Evolutionary conservation across 441 rosid genomes (phyloP), one percentile per base, ranked within the genome.

Genomic region (Brassica hybrid): DNA sequence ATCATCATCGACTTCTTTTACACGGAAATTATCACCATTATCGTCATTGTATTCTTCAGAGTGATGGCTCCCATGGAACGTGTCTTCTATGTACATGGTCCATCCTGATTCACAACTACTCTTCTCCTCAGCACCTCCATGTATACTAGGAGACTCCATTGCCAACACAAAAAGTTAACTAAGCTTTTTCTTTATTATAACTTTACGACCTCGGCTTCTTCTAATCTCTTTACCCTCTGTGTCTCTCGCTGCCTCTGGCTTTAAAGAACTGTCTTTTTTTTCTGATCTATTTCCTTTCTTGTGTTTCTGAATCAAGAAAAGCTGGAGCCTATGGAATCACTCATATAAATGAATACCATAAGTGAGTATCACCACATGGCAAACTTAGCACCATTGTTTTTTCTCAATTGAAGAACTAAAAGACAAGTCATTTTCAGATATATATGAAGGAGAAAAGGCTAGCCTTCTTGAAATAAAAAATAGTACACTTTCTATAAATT

Each of bases 31-130:
- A 30, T 30, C 34, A 30, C 34, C 34, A 30, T 30, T 5, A 30
- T 30, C 34, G 34, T 30, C 34, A 30, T 30, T 30, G 34, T 30
- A 30, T 30, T 30, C 34, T 30, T 30, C 34, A 30, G 34, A 30
- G 34, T 30, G 34, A 30, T 30, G 34, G 34, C 34, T 30, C 34
- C 34, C 34, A 30, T 30, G 34, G 34, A 30, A 30, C 7, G 34
- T 30, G 34, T 30, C 34, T 30, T 30, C 34, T 4, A 30, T 30
- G n/a, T n/a, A n/a, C n/a, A n/a, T n/a, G n/a, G n/a, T n/a, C n/a
- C n/a, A n/a, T n/a, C n/a, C n/a, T n/a, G 97, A 91, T 77, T 88
- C 96, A 71, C 85, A 84, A 69, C 89, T 83, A 69, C 86, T 78
- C 63, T 77, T 58, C 69, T 84, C 88, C 80, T 86, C 88, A 41